Evolutionary conservation across 257 asterid genomes (phyloP).

Genomic region (Salvia miltiorrhiza): DNA sequence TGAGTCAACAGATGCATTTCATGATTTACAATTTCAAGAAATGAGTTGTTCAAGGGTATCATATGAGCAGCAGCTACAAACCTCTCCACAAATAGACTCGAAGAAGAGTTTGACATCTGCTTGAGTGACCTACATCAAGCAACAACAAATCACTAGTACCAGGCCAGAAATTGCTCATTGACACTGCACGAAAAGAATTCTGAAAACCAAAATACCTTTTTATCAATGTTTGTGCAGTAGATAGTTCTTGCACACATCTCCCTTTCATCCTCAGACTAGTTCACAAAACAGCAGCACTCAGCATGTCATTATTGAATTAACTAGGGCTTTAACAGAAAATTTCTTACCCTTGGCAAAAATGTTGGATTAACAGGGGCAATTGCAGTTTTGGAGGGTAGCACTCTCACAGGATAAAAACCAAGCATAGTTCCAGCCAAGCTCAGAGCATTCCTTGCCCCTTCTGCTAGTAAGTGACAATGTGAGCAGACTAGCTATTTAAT

Average conservation of each 20-base stretch:
- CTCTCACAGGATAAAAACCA: conserved; percentile 69
- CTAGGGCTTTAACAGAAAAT: neutral
- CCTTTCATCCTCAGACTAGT: conserved; percentile 83
- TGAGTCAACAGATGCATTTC: conserved; percentile 42
- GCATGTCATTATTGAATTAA: conserved; percentile 1
- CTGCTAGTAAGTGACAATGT: conserved; percentile 36
- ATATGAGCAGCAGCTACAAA: conserved; percentile 35
- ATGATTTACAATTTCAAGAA: conserved; percentile 19
- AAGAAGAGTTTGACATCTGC: conserved; percentile 71
- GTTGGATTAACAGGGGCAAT: conserved; percentile 80
- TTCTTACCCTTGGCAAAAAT: conserved; percentile 64
- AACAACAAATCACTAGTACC: conserved; percentile 11
- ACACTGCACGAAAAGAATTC: neutral
- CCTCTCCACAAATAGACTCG: conserved; percentile 70
- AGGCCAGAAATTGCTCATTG: neutral
- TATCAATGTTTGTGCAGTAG: conserved; percentile 75
- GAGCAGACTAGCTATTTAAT: neutral
- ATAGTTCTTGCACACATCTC: conserved; percentile 89
- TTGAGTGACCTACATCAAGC: conserved; percentile 57
- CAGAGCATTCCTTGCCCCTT: conserved; percentile 69
- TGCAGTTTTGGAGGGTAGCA: conserved; percentile 79
- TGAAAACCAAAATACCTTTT: conserved; percentile 44
- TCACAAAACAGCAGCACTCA: conserved; percentile 16
- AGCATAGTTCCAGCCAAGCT: conserved; percentile 75
- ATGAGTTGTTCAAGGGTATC: conserved; percentile 13